These are phyloP conservation scores for Nemania sp. DNA, from an alignment of 2,329 filamentous ascomycete genomes.

Conservation along the genomic window DNA sequence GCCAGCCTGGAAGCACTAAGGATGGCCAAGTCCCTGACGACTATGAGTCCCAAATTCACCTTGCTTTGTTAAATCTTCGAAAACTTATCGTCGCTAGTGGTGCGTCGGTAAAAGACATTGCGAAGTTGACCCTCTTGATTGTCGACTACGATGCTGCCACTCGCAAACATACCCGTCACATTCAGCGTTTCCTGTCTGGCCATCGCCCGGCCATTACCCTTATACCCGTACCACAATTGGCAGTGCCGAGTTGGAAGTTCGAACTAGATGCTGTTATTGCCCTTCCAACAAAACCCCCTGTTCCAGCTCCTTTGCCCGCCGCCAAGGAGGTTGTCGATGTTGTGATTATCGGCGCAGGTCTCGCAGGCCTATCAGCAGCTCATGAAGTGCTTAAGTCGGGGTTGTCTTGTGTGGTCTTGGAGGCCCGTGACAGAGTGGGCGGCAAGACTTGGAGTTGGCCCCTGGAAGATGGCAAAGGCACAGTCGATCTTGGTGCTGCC, in stretches of 20 bases:
- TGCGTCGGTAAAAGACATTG: slow-evolving; percentile 51
- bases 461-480: slow-evolving; percentile 50
- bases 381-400: slow-evolving; percentile 52
- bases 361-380: slow-evolving; percentile 55
- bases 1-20: slow-evolving; percentile 52
- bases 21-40: slow-evolving; percentile 52
- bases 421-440: slow-evolving; percentile 63
- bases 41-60: slow-evolving; percentile 57
- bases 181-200: slow-evolving; percentile 48
- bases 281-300: slow-evolving; percentile 30
- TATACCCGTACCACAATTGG: slow-evolving; percentile 59
- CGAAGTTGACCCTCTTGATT: slow-evolving; percentile 58
- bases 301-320: background rate
- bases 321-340: slow-evolving; percentile 42
- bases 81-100: slow-evolving; percentile 52
- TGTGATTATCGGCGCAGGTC: slow-evolving; percentile 60
- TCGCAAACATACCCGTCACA: slow-evolving; percentile 41
- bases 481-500: slow-evolving; percentile 66
- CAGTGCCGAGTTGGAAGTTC: slow-evolving; percentile 53
- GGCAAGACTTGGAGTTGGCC: slow-evolving; percentile 62
- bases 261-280: slow-evolving; percentile 9
- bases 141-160: slow-evolving; percentile 57
- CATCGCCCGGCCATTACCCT: slow-evolving; percentile 55
- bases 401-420: slow-evolving; percentile 58
- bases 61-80: slow-evolving; percentile 55